Evolutionary conservation across 305 asterid genomes (phyloP).

Genomic region (Solanum aculeatissimum): DNA sequence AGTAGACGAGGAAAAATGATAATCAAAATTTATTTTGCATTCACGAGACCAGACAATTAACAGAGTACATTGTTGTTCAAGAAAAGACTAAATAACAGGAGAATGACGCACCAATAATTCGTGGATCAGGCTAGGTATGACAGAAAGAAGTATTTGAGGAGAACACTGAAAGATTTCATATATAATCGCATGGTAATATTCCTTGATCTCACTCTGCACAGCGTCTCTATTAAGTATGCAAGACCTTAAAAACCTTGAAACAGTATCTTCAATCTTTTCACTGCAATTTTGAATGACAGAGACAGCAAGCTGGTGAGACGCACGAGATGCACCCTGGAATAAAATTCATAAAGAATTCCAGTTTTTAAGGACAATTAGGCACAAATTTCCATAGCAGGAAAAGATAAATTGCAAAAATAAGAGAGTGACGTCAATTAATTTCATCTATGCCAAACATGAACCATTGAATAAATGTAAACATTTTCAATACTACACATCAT

Average conservation of each 20-base stretch:
- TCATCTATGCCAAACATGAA: neutral
- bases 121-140: slow-evolving; percentile 60
- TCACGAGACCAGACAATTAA: neutral
- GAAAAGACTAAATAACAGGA: slow-evolving; percentile 10
- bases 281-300: slow-evolving; percentile 49
- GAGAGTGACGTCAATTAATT: neutral
- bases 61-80: neutral
- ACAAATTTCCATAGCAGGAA: neutral
- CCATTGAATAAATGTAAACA: neutral
- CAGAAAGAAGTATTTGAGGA: slow-evolving; percentile 67
- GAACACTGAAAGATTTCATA: slow-evolving; percentile 51
- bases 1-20: neutral
- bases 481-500: neutral
- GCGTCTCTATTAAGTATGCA: slow-evolving; percentile 66
- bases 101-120: slow-evolving; percentile 64
- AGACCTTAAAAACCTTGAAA: slow-evolving; percentile 55
- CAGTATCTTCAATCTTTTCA: slow-evolving; percentile 35
- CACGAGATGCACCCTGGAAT: slow-evolving; percentile 46
- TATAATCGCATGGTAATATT: slow-evolving; percentile 69
- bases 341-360: slow-evolving; percentile 4
- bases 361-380: neutral
- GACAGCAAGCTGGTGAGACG: slow-evolving; percentile 59
- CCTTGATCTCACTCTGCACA: slow-evolving; percentile 57
- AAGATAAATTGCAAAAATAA: neutral
- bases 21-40: neutral